Percentiles rank a stretch among this genome's conserved stretches.
Evolutionary conservation across 495 filamentous ascomycete genomes (phyloP).

Genomic region (Aspergillus nanangensis): DNA sequence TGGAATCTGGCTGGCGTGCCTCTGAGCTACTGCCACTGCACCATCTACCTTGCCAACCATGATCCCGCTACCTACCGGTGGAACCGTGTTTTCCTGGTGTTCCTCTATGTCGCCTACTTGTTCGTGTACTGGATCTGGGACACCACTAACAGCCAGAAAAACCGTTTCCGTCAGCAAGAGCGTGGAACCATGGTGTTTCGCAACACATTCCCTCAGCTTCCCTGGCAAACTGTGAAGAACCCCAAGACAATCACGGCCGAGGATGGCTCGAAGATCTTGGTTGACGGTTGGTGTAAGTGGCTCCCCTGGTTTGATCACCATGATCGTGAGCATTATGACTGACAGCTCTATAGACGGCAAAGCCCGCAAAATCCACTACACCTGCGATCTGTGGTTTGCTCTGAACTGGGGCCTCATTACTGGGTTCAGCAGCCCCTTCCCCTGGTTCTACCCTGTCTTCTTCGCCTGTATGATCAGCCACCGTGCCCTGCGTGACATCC

Average conservation of each 20-base stretch:
- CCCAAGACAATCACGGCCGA: constrained; percentile 78
- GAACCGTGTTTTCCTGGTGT: constrained; percentile 60
- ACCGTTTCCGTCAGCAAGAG: constrained; percentile 81
- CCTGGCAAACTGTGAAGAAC: constrained; percentile 83
- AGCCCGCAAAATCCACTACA: constrained; percentile 94
- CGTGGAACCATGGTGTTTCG: constrained; percentile 67
- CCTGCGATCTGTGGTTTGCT: constrained; percentile 80
- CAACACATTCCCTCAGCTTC: constrained; percentile 87
- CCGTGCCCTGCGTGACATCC: constrained; percentile 79
- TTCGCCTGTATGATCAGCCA: constrained; percentile 90
- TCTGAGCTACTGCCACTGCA: constrained; percentile 94
- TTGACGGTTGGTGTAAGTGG: constrained; percentile 81
- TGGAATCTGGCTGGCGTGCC: constrained; percentile 98
- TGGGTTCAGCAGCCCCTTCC: constrained; percentile 76
- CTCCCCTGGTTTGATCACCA: not conserved
- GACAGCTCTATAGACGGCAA: constrained; percentile 51
- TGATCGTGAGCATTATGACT: constrained; percentile 1
- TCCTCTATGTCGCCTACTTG: constrained; percentile 69
- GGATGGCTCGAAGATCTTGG: constrained; percentile 75
- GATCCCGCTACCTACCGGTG: constrained; percentile 76
- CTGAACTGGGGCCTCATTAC: constrained; percentile 62
- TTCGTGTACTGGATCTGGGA: constrained; percentile 93
- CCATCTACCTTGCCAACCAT: constrained; percentile 88
- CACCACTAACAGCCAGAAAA: constrained; percentile 90
- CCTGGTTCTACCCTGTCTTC: constrained; percentile 96